Base-by-base conservation (phyloP, 2,329 filamentous ascomycete species). In the Cordyceps javanica region DNA sequence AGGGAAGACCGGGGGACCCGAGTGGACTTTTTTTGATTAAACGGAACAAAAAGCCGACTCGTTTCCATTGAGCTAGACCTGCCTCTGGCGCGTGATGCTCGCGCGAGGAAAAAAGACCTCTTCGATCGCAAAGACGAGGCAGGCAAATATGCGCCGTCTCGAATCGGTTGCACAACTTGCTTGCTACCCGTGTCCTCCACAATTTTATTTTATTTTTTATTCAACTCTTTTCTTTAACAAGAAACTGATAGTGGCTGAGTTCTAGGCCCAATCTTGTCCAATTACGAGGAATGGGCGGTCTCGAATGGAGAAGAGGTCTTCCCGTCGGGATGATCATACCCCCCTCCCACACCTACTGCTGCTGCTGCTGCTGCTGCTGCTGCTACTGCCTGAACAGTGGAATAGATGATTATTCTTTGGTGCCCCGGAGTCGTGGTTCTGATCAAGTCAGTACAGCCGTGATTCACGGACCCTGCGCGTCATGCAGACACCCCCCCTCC, bases 161-260 rank as follows among this genome's bases (percentile, higher is more conserved):
- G 44, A 56, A 56, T 49, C 32, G 32, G 53, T 56, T n/a, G 34
- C 14, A 56, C 53, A 56, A 36, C 39, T 42, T 54, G 53, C 53
- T 56, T 56, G 53, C 53, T 56, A 45, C 41, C 53, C 42, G 53
- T 25, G 9, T 26, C 52, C 52, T 38, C 52, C 39, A 45, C 50
- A 42, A n/a, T 44, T 54, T 44, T 30, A 19, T 16, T 25, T 44
- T 13, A 25, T 26, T 34, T 36, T 26, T 45, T 54, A 21, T 54
- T 54, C 23, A 16, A 30, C 48, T 21, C 9, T 32, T 56, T 39
- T 11, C 28, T 48, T 55, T 36, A 21, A 10, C 9, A 26, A 25
- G 19, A 55, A 30, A 38, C 26, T 16, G 11, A 19, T 16, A 23
- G 41, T 55, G 41, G 41, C 41, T 45, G 30, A 16, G 7, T 5